These are phyloP conservation scores for Globisporangium iwayamae DNA, from an alignment of 352 stramenopile genomes.

Conservation along the genomic window DNA sequence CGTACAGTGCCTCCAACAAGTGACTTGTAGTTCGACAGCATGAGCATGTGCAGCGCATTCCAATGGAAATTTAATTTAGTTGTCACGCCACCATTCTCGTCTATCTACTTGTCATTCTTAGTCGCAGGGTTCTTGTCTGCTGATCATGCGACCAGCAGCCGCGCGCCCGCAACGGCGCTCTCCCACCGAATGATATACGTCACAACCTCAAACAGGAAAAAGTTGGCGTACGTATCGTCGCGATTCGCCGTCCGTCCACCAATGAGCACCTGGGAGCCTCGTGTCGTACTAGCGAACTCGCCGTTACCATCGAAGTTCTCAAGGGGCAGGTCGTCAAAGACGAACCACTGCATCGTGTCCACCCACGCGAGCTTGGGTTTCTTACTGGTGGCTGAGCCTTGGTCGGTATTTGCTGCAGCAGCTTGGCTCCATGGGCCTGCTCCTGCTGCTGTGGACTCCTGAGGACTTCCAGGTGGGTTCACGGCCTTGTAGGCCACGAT, in stretches of 20 bases:
- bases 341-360: conserved; percentile 49
- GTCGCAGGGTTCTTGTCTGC: background rate
- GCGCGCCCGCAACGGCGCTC: conserved; percentile 31
- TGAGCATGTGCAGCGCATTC: background rate
- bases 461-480: conserved; percentile 13
- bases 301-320: background rate
- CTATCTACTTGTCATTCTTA: background rate
- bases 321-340: conserved; percentile 11
- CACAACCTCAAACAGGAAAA: conserved; percentile 49
- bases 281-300: background rate
- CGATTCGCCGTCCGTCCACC: conserved; percentile 37
- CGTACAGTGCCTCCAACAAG: too few relatives aligned
- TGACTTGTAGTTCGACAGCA: too few relatives aligned
- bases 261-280: conserved; percentile 15
- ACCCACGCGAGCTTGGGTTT: conserved; percentile 40
- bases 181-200: conserved; percentile 49
- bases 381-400: background rate
- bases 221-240: conserved; percentile 33
- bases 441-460: conserved; percentile 3
- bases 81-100: background rate
- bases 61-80: background rate
- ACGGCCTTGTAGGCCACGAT: conserved; percentile 16
- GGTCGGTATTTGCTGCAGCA: background rate
- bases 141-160: conserved; percentile 24
- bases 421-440: background rate